Evolutionary conservation across 768 basidiomycete species (phyloP).

Genomic region (Tylopilus felleus): DNA sequence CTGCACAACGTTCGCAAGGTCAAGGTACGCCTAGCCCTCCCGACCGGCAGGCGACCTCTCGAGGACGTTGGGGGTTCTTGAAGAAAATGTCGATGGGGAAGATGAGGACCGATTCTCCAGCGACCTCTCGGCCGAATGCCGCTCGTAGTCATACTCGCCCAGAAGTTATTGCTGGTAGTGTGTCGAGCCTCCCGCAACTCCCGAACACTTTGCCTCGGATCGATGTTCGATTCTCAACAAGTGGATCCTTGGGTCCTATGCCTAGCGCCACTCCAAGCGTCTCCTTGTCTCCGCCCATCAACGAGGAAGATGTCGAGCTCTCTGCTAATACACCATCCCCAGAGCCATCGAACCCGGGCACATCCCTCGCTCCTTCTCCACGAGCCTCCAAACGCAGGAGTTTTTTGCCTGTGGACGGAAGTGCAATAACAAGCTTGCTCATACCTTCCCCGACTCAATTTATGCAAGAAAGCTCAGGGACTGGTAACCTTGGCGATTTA

Average conservation of each 20-base stretch:
- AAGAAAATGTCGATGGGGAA: constrained; percentile 99
- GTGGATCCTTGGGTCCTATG: constrained; percentile 56
- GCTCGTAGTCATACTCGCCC: constrained; percentile 22
- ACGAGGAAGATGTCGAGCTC: constrained; percentile 17
- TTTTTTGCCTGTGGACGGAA: constrained; percentile 82
- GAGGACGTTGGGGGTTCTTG: constrained; percentile 89
- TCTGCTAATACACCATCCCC: constrained; percentile 1
- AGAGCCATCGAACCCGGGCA: constrained; percentile 11
- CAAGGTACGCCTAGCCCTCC: constrained; percentile 18
- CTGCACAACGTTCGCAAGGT: constrained; percentile 9
- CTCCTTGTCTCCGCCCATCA: constrained; percentile 22
- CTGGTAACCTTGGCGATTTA: constrained; percentile 34
- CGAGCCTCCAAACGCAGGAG: constrained; percentile 74
- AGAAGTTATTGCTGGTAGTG: constrained; percentile 17
- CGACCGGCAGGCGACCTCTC: constrained; percentile 25
- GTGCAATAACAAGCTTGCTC: constrained; percentile 55
- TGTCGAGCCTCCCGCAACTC: constrained; percentile 27
- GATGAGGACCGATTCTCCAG: constrained; percentile 65
- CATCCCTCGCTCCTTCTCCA: constrained; percentile 44
- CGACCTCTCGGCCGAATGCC: constrained; percentile 36
- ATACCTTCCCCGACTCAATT: constrained; percentile 64
- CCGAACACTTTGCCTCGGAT: constrained; percentile 55
- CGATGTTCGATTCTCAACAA: constrained; percentile 69
- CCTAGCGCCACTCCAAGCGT: constrained; percentile 34
- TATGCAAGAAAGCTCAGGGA: constrained; percentile 47